These are phyloP conservation scores for Scutellaria minor DNA, from an alignment of 257 asterid genomes.

Conservation along the genomic window DNA sequence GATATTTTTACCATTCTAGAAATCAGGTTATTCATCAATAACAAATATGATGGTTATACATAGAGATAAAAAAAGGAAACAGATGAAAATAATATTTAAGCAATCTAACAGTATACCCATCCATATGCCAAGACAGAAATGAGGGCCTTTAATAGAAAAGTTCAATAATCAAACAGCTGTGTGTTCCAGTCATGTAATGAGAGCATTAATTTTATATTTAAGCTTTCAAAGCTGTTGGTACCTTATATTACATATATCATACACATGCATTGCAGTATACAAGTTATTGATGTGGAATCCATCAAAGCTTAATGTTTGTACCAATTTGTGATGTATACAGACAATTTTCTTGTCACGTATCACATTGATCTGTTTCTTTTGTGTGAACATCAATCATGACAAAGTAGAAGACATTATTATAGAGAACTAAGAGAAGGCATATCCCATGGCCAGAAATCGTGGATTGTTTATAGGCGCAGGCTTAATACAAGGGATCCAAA, in stretches of 20 bases:
- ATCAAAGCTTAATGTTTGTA: not conserved
- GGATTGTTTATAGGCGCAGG: no score
- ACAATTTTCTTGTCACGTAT: not conserved
- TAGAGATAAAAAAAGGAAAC: not conserved
- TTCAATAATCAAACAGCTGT: not conserved
- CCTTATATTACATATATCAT: not conserved
- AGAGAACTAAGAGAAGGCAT: no score
- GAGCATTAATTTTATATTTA: not conserved
- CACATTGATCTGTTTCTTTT: not conserved
- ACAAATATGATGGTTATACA: conserved; percentile 10
- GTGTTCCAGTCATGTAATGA: conserved; percentile 7
- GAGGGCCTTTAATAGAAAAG: not conserved
- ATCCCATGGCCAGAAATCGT: no score
- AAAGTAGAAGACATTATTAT: not conserved
- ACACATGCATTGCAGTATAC: not conserved
- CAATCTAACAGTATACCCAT: not conserved
- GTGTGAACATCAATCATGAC: not conserved
- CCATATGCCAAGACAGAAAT: conserved; percentile 2
- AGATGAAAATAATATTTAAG: conserved; percentile 5
- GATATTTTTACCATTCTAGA: conserved; percentile 9
- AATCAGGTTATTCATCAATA: not conserved
- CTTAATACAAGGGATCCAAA: no score
- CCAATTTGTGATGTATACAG: not conserved
- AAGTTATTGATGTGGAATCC: not conserved
- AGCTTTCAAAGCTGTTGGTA: not conserved